Percentiles rank a stretch among this genome's conserved stretches.
phyloP scores from a whole-genome alignment of 1,284 basidiomycete genomes.

The Erythrobasidium hasegawianum region DNA sequence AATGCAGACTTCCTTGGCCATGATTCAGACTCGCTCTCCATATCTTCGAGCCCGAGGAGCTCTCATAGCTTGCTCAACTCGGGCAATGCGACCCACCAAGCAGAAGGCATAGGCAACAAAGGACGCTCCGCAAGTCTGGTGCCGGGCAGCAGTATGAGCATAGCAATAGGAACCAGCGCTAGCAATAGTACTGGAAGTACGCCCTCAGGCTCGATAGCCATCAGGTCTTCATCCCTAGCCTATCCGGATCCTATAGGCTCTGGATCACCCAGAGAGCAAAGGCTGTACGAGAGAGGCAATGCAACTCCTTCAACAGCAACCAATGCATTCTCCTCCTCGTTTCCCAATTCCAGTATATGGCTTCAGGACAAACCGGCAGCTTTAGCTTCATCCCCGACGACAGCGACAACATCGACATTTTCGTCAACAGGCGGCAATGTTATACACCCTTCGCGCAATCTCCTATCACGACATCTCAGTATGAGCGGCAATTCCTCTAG shows the following conservation, averaged over 20 bases:
- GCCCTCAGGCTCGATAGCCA: too few species aligned
- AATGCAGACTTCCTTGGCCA: too few species aligned
- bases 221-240: not conserved
- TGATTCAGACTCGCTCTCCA: too few species aligned
- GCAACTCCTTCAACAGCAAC: not conserved
- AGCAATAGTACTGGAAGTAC: not conserved
- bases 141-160: not conserved
- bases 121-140: not conserved
- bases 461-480: constrained; percentile 21
- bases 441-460: constrained; percentile 2
- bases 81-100: not conserved
- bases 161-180: too few species aligned
- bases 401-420: constrained; percentile 5
- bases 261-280: constrained; percentile 25
- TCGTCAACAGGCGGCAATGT: too few species aligned
- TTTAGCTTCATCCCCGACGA: not conserved
- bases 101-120: too few species aligned
- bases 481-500: constrained; percentile 25
- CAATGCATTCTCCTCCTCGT: constrained; percentile 27
- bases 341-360: constrained; percentile 29
- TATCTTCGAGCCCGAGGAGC: not conserved
- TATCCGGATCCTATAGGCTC: constrained; percentile 10
- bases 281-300: constrained; percentile 25
- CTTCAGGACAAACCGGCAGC: constrained; percentile 12
- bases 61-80: not conserved